A percentile compares a stretch with the other conserved stretches of the same genome.
Evolutionary conservation across 768 basidiomycete genomes (phyloP).

Genomic region (Dacryopinax spathularia): DNA sequence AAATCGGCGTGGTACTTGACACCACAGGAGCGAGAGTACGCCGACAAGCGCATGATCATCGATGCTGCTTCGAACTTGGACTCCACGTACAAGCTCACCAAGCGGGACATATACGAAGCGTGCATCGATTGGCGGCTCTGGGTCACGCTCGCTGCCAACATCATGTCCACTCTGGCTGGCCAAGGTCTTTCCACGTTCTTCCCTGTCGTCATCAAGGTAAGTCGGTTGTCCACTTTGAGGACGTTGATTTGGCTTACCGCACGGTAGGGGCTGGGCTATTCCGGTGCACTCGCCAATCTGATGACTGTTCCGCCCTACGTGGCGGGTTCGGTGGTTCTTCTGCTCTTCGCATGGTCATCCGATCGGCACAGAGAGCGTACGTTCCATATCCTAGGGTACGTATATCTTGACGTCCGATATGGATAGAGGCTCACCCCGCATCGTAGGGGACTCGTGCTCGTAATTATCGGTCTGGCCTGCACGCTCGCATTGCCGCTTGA

Average conservation of each 20-base stretch:
- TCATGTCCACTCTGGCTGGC: not conserved
- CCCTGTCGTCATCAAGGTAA: not conserved
- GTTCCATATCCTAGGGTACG: constrained; percentile 15
- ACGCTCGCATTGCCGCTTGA: not conserved
- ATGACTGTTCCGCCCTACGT: constrained; percentile 14
- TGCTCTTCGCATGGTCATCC: constrained; percentile 20
- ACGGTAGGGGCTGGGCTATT: not conserved
- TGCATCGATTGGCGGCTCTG: constrained; percentile 1
- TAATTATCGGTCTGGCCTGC: not conserved
- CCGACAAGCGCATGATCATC: not conserved
- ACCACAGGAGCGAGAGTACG: not conserved
- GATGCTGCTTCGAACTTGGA: not conserved
- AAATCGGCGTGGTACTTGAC: not conserved
- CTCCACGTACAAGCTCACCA: not conserved
- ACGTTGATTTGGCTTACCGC: not conserved
- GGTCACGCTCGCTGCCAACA: not conserved
- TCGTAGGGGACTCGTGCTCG: not conserved
- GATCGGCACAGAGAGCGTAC: constrained; percentile 22
- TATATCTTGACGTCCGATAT: not conserved
- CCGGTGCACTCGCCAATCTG: not conserved
- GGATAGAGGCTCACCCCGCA: not conserved
- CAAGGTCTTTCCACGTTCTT: not conserved
- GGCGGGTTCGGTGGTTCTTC: constrained; percentile 15
- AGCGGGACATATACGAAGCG: not conserved
- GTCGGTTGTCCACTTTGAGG: not conserved